A percentile compares a stretch with the other conserved stretches of the same genome.
These are phyloP conservation scores for Xerophyta viscosa DNA, from an alignment of 106 monocot species.

Conservation along the genomic window DNA sequence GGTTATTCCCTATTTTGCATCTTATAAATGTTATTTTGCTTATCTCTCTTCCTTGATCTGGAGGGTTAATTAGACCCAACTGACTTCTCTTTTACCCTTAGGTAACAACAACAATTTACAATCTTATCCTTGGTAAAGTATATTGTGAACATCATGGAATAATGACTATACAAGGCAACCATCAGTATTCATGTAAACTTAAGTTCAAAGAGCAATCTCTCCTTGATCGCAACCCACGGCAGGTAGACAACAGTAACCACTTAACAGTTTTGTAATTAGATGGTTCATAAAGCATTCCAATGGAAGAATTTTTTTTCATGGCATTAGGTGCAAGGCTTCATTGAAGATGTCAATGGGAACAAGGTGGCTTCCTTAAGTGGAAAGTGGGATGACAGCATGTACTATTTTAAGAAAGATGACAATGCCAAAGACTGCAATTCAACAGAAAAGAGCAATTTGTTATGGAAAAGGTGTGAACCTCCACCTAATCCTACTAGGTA, in stretches of 20 bases:
- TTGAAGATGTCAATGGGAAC: slow-evolving; percentile 30
- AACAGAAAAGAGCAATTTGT: slow-evolving; percentile 24
- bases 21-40: too few species aligned
- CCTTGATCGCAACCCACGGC: slow-evolving; percentile 71
- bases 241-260: too few species aligned
- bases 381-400: slow-evolving; percentile 72
- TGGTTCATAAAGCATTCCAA: too few species aligned
- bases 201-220: slow-evolving; percentile 86
- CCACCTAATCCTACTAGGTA: slow-evolving; percentile 52
- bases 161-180: slow-evolving; percentile 68
- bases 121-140: slow-evolving; percentile 78
- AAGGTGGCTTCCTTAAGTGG: slow-evolving; percentile 58
- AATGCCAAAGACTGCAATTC: slow-evolving; percentile 11
- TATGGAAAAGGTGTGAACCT: slow-evolving; percentile 59
- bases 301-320: too few species aligned
- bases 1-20: too few species aligned
- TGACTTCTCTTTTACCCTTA: too few species aligned
- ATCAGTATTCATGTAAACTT: slow-evolving; percentile 64
- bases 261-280: too few species aligned
- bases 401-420: slow-evolving; percentile 20
- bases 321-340: slow-evolving; percentile 43
- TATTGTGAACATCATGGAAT: slow-evolving; percentile 83
- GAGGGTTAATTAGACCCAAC: too few species aligned
- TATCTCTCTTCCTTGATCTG: too few species aligned
- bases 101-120: slow-evolving; percentile 87